Evolutionary conservation across 2,329 filamentous ascomycete genomes (phyloP).

Genomic region (Paradendryphiella salina): DNA sequence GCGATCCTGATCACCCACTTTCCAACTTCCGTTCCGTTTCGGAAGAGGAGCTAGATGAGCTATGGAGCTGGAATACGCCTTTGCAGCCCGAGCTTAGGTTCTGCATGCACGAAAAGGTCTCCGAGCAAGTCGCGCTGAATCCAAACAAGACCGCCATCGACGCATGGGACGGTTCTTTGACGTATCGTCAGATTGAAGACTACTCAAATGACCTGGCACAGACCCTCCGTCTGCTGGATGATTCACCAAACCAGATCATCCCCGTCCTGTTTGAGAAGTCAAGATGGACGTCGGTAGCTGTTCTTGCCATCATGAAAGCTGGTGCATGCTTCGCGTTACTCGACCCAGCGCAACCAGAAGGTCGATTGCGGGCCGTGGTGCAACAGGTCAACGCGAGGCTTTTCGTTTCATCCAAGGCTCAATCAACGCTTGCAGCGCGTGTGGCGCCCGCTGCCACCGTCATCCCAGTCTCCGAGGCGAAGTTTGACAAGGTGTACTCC

Average conservation of each 20-base stretch:
- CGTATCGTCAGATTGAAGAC: slow-evolving; percentile 43
- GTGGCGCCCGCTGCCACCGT: slow-evolving; percentile 38
- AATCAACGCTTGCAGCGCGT: slow-evolving; percentile 33
- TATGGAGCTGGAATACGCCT: slow-evolving; percentile 55
- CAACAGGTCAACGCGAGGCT: slow-evolving; percentile 37
- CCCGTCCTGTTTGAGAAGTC: slow-evolving; percentile 49
- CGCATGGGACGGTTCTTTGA: slow-evolving; percentile 45
- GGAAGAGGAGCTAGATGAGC: slow-evolving; percentile 49
- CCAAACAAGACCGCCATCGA: slow-evolving; percentile 46
- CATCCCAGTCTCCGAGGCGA: slow-evolving; percentile 41
- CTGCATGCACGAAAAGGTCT: slow-evolving; percentile 55
- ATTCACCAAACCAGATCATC: slow-evolving; percentile 39
- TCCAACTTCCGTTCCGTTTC: slow-evolving; percentile 25
- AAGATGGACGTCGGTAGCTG: slow-evolving; percentile 45
- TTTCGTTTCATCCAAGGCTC: slow-evolving; percentile 36
- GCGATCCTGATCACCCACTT: slow-evolving; percentile 17
- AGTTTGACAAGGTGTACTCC: slow-evolving; percentile 34
- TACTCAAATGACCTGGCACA: slow-evolving; percentile 40
- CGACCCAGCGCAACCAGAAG: slow-evolving; percentile 44
- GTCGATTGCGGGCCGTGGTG: slow-evolving; percentile 37
- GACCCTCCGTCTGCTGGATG: slow-evolving; percentile 29
- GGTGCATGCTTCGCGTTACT: slow-evolving; percentile 45
- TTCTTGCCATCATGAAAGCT: slow-evolving; percentile 48
- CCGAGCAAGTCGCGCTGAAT: slow-evolving; percentile 42
- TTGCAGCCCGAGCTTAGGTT: slow-evolving; percentile 50